phyloP scores from a whole-genome alignment of 1,284 basidiomycete species.

The Trichosporon sp. region DNA sequence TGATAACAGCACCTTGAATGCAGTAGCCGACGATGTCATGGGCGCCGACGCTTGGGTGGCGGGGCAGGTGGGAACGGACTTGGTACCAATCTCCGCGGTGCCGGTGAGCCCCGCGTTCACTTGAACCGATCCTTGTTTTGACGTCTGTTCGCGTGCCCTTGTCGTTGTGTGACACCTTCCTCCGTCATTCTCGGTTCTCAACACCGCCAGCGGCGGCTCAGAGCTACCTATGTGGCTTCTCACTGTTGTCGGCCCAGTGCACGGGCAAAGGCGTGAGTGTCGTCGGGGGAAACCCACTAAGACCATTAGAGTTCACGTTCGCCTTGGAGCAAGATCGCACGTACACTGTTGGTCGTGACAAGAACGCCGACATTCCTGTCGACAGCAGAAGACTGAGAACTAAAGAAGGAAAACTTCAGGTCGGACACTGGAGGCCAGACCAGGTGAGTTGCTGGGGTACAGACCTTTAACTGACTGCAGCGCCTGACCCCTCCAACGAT shows the following conservation, averaged over 20 bases:
- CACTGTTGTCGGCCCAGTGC: slow-evolving; percentile 47
- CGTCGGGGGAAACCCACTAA: not conserved
- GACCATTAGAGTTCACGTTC: slow-evolving; percentile 46
- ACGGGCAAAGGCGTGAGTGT: slow-evolving; percentile 46
- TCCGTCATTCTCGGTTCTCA: no score
- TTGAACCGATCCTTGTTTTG: not conserved
- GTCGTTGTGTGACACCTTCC: not conserved
- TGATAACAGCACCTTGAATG: not conserved
- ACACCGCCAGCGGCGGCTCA: slow-evolving; percentile 2
- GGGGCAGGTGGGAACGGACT: not conserved
- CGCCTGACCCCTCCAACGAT: slow-evolving; percentile 35
- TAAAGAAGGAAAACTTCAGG: slow-evolving; percentile 41
- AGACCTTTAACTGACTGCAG: slow-evolving; percentile 23
- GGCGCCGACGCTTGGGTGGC: slow-evolving; percentile 2
- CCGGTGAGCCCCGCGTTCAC: not conserved
- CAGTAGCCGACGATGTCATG: not conserved
- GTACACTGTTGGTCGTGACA: slow-evolving; percentile 47
- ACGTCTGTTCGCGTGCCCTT: not conserved
- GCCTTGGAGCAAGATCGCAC: slow-evolving; percentile 42
- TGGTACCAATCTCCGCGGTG: not conserved
- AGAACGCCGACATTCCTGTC: slow-evolving; percentile 42
- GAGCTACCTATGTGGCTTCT: slow-evolving; percentile 46
- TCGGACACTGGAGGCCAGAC: slow-evolving; percentile 46
- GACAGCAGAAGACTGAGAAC: slow-evolving; percentile 34
- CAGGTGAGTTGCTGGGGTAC: slow-evolving; percentile 34